Percentiles rank a stretch among this genome's conserved stretches.
Conservation (phyloP, 2,329 filamentous ascomycete species). For the Boeremia lycopersici region DNA sequence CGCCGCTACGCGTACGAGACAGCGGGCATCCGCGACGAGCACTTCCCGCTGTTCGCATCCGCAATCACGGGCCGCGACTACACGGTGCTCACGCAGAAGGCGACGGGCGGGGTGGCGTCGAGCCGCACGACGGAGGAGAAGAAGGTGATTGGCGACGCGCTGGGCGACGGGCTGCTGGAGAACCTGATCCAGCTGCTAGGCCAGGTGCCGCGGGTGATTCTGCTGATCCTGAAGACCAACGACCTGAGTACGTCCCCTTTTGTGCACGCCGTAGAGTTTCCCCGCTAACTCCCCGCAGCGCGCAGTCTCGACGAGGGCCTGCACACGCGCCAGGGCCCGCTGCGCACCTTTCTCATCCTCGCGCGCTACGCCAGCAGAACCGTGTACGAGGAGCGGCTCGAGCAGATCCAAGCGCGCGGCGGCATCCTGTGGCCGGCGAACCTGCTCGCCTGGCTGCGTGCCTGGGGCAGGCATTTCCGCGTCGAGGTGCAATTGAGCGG, state of each 20-base stretch:
- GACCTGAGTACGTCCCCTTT: conserved; percentile 68
- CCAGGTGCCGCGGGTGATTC: conserved; percentile 86
- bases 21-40: conserved; percentile 83
- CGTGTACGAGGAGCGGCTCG: conserved; percentile 66
- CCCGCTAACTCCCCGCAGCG: conserved; percentile 51
- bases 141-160: conserved; percentile 79
- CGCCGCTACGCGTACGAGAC: conserved; percentile 87
- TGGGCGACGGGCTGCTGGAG: conserved; percentile 86
- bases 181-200: conserved; percentile 88
- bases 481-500: conserved; percentile 63
- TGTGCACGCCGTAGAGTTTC: background rate
- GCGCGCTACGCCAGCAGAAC: conserved; percentile 67
- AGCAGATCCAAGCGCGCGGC: conserved; percentile 50
- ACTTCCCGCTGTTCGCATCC: conserved; percentile 93
- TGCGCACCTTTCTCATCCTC: conserved; percentile 68
- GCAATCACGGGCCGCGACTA: conserved; percentile 96
- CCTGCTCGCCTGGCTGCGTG: conserved; percentile 56
- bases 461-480: conserved; percentile 60
- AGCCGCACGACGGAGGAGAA: conserved; percentile 77
- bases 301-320: conserved; percentile 90
- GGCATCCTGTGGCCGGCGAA: conserved; percentile 61
- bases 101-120: conserved; percentile 50
- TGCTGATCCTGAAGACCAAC: conserved; percentile 97
- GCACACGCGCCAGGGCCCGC: conserved; percentile 70
- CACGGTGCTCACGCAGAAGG: conserved; percentile 68